phyloP scores from a whole-genome alignment of 1,139 yeast genomes.

The Nakaseomyces bracarensis region DNA sequence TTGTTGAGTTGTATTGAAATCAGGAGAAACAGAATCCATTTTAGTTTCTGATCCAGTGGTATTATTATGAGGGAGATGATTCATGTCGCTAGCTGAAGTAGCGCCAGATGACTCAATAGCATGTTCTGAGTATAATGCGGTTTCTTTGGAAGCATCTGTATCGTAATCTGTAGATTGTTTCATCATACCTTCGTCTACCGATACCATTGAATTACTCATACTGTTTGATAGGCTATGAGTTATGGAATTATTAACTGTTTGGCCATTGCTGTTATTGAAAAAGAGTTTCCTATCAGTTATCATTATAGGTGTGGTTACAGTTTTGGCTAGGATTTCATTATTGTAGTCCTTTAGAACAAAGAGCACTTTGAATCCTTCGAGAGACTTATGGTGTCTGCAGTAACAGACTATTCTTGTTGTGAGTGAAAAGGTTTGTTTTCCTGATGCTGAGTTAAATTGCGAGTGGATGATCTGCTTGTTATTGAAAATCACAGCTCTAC shows the following conservation, averaged over 20 bases:
- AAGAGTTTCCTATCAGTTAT: conserved; percentile 77
- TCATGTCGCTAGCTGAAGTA: conserved; percentile 1
- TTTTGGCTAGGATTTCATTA: conserved; percentile 62
- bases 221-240: neutral
- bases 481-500: conserved; percentile 82
- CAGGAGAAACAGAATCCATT: neutral
- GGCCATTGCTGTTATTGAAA: conserved; percentile 31
- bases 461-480: conserved; percentile 79
- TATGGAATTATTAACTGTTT: neutral
- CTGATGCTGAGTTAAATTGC: conserved; percentile 44
- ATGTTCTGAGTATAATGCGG: conserved; percentile 6
- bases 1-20: neutral
- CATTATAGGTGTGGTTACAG: conserved; percentile 65
- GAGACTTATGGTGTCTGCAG: conserved; percentile 87
- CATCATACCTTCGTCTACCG: conserved; percentile 3
- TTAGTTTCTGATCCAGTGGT: neutral
- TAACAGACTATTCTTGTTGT: conserved; percentile 89
- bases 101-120: conserved; percentile 5
- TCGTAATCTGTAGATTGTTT: conserved; percentile 5
- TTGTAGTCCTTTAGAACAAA: conserved; percentile 57
- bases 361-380: conserved; percentile 66
- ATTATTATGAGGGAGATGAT: neutral
- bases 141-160: conserved; percentile 5
- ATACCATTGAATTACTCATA: conserved; percentile 8
- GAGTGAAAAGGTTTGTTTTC: conserved; percentile 49